Evolutionary conservation across 306 rosid species (phyloP).

Genomic region (Luffa acutangula): DNA sequence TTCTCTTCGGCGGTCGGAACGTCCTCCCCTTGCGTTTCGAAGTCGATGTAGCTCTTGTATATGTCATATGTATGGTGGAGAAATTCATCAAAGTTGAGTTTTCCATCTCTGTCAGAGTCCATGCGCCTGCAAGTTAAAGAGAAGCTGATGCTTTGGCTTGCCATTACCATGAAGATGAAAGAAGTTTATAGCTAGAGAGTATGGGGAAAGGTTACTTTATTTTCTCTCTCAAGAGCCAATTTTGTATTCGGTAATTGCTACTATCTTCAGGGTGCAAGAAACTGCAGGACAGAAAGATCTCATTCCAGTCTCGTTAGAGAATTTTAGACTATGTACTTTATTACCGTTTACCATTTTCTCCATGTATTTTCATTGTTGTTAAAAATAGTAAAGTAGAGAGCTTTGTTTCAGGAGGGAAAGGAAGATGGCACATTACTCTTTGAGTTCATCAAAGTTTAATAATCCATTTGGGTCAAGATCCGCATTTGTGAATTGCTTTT

Average conservation of each 20-base stretch:
- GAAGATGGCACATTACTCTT: slow-evolving; percentile 32
- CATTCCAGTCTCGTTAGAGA: neutral
- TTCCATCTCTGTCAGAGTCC: slow-evolving; percentile 46
- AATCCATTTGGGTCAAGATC: slow-evolving; percentile 43
- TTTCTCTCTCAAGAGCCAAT: slow-evolving; percentile 53
- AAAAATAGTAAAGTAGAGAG: neutral
- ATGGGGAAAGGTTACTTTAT: slow-evolving; percentile 28
- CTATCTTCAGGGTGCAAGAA: slow-evolving; percentile 80
- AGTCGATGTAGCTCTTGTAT: slow-evolving; percentile 41
- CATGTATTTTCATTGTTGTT: neutral
- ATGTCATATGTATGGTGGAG: slow-evolving; percentile 22
- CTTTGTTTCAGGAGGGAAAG: neutral
- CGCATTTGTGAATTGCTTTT: slow-evolving; percentile 40
- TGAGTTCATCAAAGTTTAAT: slow-evolving; percentile 53
- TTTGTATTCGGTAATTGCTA: slow-evolving; percentile 27
- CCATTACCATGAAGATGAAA: neutral
- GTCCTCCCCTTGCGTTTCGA: slow-evolving; percentile 26
- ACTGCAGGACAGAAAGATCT: slow-evolving; percentile 20
- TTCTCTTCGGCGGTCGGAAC: slow-evolving; percentile 28
- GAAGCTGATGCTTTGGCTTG: neutral
- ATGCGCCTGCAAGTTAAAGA: slow-evolving; percentile 30
- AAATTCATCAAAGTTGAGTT: slow-evolving; percentile 46
- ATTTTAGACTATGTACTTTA: neutral
- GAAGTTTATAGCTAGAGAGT: neutral
- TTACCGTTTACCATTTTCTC: neutral